Base-by-base conservation (phyloP, 1,284 basidiomycete species). In the Lignosus rhinocerotis region DNA sequence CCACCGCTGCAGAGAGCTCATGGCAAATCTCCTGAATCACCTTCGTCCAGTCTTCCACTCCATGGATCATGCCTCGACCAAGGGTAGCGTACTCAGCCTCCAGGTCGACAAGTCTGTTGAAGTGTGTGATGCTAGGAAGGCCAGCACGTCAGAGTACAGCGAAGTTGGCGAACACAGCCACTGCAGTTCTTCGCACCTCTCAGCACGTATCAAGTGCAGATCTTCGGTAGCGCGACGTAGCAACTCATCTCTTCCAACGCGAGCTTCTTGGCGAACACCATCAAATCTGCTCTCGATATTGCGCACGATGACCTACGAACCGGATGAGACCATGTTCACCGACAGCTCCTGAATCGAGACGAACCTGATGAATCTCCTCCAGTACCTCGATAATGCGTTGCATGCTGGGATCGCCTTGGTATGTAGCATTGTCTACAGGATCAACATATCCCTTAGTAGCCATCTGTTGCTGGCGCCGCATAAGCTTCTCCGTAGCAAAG, bases 281-380 rank as follows among this genome's bases (percentile, higher is more conserved):
- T 74, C 73, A 53, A 83, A 78, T 44, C 73, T 78, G 39, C 70
- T 72, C 0, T 71, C 70, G 39, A 83, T 72, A 34, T 78, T 79
- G 47, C 69, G 70, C 17, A 81, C 61, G 17, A 83, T 69, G 17
- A 74, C 76, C 78, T 84, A 16, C 5, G 25, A 17, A 11, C 41
- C 55, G 16, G 53, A 21, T 39, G 17, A 41, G 43, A 17, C 3
- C 4, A 21, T 12, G 21, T 5, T 32, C 31, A 36, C 31, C 2
- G 19, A 14, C 32, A n/a, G 16, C 4, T 31, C 31, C 4, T 32
- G 12, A 17, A 36, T 25, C 25, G 14, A 57, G 11, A 43, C 49
- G 34, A 10, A 67, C 70, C 61, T 69, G 56, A 38, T 69, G 62
- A 5, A 70, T 59, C n/a, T 68, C 52, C 32, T 64, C 53, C n/a